Percentiles rank a stretch among this genome's conserved stretches.
phyloP scores from a whole-genome alignment of 2,329 filamentous ascomycete genomes.

The Diaporthe aspalathi region DNA sequence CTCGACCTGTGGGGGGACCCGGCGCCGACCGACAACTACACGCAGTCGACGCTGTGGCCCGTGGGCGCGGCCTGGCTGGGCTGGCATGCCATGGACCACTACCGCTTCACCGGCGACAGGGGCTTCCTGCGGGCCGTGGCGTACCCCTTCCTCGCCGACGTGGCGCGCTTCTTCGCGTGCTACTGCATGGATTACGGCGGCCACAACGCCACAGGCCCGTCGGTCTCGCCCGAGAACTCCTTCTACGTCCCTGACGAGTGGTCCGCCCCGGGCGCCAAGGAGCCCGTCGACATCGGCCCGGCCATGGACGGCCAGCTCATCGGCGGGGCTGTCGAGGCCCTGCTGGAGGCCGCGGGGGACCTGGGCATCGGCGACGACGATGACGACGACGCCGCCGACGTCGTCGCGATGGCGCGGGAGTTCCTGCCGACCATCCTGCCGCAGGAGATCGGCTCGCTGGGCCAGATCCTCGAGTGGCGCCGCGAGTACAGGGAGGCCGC shows the following conservation, averaged over 20 bases:
- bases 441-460: constrained; percentile 39
- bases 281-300: constrained; percentile 29
- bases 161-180: constrained; percentile 27
- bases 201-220: constrained; percentile 30
- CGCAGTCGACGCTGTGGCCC: constrained; percentile 30
- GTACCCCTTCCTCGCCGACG: constrained; percentile 31
- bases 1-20: constrained; percentile 44
- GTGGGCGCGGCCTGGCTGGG: constrained; percentile 33
- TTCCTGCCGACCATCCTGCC: constrained; percentile 38
- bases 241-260: constrained; percentile 33
- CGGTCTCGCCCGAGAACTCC: constrained; percentile 37
- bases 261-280: constrained; percentile 25
- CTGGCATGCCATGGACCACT: constrained; percentile 34
- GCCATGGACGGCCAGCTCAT: constrained; percentile 36
- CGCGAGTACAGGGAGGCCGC: constrained; percentile 41
- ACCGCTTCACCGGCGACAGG: constrained; percentile 30
- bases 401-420: too few species aligned
- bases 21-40: constrained; percentile 37
- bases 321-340: constrained; percentile 32
- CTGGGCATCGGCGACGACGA: constrained; percentile 31
- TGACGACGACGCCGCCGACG: constrained; percentile 18
- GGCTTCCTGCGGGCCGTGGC: constrained; percentile 25
- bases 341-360: constrained; percentile 39
- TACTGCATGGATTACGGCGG: constrained; percentile 25
- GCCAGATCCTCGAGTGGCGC: constrained; percentile 44